phyloP scores from a whole-genome alignment of 2,329 filamentous ascomycete genomes.

The Ceratocystis alfenasii region DNA sequence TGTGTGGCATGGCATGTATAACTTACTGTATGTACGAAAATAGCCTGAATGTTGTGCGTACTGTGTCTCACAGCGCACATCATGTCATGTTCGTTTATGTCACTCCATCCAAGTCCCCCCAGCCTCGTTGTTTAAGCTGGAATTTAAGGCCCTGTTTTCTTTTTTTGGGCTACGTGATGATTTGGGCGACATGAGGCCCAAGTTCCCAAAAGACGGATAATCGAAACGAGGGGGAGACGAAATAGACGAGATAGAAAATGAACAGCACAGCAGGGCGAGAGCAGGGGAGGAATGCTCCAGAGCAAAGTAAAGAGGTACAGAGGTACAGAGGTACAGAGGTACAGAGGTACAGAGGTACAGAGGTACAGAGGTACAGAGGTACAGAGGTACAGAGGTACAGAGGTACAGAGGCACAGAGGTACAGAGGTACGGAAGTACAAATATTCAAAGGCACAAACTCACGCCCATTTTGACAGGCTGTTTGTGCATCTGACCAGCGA shows the following conservation, averaged over 20 bases:
- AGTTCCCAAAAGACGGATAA: background rate
- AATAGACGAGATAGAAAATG: background rate
- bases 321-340: background rate
- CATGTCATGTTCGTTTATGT: constrained; percentile 1
- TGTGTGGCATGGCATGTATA: too few relatives aligned
- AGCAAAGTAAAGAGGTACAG: background rate
- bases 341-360: background rate
- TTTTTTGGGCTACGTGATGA: background rate
- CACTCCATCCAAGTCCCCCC: background rate
- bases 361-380: background rate
- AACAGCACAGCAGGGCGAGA: background rate
- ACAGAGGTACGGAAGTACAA: background rate
- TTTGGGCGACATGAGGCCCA: background rate
- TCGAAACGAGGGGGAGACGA: background rate
- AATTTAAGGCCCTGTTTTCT: constrained; percentile 5
- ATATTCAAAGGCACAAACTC: background rate
- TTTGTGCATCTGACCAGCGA: background rate
- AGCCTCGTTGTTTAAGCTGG: constrained; percentile 1
- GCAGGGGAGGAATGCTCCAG: background rate
- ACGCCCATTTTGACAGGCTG: background rate
- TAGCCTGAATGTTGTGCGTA: too few relatives aligned
- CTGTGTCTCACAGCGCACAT: background rate
- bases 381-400: background rate
- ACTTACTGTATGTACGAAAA: too few relatives aligned
- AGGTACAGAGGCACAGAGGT: background rate